Conservation (phyloP, 2,329 filamentous ascomycete species). For the Diaporthe velutina region DNA sequence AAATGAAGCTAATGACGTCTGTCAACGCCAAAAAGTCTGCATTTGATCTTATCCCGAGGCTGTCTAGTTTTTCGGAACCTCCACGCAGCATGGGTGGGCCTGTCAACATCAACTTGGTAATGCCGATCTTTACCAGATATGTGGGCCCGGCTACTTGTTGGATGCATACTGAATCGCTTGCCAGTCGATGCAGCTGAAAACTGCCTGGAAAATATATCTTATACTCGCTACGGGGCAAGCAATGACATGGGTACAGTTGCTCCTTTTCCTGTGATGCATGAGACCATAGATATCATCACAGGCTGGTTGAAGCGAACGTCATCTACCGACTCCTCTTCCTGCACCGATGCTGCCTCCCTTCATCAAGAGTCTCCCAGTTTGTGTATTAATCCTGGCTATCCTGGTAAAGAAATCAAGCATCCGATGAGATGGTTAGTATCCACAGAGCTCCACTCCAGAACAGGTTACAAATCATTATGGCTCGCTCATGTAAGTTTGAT, state of each 20-base stretch:
- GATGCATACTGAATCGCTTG: not conserved
- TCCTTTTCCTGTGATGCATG: not conserved
- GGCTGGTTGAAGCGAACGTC: not conserved
- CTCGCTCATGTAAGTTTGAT: not conserved
- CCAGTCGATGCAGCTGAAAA: not conserved
- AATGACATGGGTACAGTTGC: not conserved
- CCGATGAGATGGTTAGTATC: not conserved
- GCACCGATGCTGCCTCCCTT: not conserved
- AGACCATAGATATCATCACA: not conserved
- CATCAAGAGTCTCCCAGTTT: not conserved
- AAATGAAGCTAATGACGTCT: not conserved
- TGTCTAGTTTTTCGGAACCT: not conserved
- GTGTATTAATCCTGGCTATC: not conserved
- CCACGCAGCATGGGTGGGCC: not conserved
- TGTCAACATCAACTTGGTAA: not conserved
- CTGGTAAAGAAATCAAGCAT: not conserved
- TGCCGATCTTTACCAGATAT: not conserved
- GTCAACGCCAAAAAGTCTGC: slow-evolving; percentile 3
- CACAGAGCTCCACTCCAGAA: not conserved
- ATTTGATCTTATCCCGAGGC: not conserved
- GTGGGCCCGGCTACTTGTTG: not conserved
- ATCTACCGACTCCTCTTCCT: not conserved
- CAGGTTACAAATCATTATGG: not conserved
- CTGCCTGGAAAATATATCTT: not conserved
- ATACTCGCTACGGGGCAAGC: no score